Base-by-base conservation (phyloP, 2,329 filamentous ascomycete species). In the Neurospora sp. region DNA sequence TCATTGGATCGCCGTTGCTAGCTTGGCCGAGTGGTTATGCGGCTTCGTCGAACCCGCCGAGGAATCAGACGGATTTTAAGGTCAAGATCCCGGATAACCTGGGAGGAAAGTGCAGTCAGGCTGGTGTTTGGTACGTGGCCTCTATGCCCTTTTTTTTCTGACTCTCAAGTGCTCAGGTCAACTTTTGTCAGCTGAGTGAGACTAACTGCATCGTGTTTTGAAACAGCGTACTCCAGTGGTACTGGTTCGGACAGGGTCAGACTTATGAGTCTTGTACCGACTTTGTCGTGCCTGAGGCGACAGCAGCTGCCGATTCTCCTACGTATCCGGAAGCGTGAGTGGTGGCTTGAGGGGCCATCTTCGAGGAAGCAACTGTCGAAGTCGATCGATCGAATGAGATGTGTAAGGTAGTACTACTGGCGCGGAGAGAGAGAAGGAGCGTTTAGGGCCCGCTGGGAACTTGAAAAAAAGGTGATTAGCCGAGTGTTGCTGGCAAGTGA, bases 231-330 rank as follows among this genome's bases (percentile, higher is more conserved):
- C 81, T 90, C 66, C 87, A 90, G 78, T 89, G 87, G 86, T 89
- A 82, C 78, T 90, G 87, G 87, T 82, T 87, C 71, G 86, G 86
- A 4, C 76, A 78, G 17, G 80, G 79, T 70, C 88, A 90, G 82
- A 89, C 87, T 11, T 90, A 90, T 76, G 85, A 88, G 80, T 83
- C 84, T 67, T 90, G 88, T 78, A 80, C 89, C 68, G 88, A 90
- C 75, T 89, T 90, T 68, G 74, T 72, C 43, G 72, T 74, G 46
- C 68, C 73, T 9, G 70, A 28, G 19, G 43, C 3, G 43, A 15
- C 43, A 9, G 1, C 7, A 2, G 17, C 58, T 38, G 46, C 40
- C 2, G 66, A 38, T 2, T 11, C 9, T 15, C 43, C 43, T n/a
- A n/a, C n/a, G n/a, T n/a, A 6, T 52, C 3, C n/a, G 43, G 43